These are phyloP conservation scores for Aureobasidium sp. DNA, from an alignment of 2,329 filamentous ascomycete genomes.

Conservation along the genomic window DNA sequence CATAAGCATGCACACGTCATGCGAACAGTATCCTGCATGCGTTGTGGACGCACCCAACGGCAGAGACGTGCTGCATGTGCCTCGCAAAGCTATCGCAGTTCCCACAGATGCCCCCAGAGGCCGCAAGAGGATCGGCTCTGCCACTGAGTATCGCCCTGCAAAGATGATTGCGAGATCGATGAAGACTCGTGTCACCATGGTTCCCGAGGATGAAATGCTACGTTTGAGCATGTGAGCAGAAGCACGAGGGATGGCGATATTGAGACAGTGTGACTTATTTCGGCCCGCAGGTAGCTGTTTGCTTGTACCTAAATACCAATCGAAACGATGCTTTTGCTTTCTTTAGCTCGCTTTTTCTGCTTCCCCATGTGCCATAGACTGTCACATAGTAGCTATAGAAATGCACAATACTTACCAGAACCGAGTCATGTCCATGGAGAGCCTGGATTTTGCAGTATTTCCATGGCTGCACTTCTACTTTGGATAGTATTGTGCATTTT, in stretches of 20 bases:
- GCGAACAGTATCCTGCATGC: slow-evolving; percentile 23
- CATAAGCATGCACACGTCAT: slow-evolving; percentile 28
- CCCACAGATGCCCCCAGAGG: background rate
- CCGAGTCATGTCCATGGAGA: background rate
- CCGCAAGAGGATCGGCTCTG: background rate
- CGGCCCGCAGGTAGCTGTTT: background rate
- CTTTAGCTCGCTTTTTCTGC: no score
- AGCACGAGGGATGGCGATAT: background rate
- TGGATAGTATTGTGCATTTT: no score
- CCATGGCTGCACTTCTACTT: no score
- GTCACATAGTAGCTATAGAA: no score
- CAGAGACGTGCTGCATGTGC: slow-evolving; percentile 2
- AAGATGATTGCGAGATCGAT: background rate
- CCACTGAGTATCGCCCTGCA: background rate
- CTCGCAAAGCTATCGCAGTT: background rate
- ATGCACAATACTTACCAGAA: no score
- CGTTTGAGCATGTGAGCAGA: background rate
- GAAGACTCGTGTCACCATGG: background rate
- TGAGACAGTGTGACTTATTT: background rate
- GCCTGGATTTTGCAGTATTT: no score
- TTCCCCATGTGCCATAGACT: no score
- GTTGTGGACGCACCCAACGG: slow-evolving; percentile 19
- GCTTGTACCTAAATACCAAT: background rate
- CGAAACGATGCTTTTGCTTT: background rate
- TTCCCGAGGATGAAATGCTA: background rate